phyloP scores from a whole-genome alignment of 441 rosid species.

The Erysimum cheiri region DNA sequence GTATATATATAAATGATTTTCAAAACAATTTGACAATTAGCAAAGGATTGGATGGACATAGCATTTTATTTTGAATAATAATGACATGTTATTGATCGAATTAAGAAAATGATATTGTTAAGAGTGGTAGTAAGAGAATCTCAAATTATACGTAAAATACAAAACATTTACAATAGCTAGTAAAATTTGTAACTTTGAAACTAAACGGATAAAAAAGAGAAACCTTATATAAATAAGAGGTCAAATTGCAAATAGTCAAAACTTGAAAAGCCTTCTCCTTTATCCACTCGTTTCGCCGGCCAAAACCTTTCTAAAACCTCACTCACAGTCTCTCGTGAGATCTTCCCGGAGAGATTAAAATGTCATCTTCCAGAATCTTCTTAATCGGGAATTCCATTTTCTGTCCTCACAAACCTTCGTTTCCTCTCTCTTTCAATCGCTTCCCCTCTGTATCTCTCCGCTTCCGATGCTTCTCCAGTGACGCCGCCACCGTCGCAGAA shows the following conservation, averaged over 20 bases:
- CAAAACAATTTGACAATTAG: no score
- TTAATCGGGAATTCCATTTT: constrained; percentile 52
- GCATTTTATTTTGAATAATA: no score
- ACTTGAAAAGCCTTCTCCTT: background rate
- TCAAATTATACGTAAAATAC: no score
- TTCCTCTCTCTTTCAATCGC: constrained; percentile 40
- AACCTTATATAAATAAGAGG: background rate
- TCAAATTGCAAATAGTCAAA: constrained; percentile 10
- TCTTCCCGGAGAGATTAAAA: constrained; percentile 38
- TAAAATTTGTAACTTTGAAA: background rate
- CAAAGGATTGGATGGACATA: no score
- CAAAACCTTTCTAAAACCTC: constrained; percentile 41
- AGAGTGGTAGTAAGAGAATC: no score
- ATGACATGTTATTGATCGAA: no score
- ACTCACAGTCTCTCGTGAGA: constrained; percentile 21
- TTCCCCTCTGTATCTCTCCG: constrained; percentile 47
- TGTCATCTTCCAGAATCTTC: constrained; percentile 60
- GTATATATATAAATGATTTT: no score
- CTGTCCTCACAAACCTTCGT: constrained; percentile 46
- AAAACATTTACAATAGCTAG: background rate
- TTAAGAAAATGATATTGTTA: no score
- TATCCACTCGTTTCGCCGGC: constrained; percentile 36
- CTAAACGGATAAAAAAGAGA: background rate
- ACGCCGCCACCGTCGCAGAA: constrained; percentile 36
- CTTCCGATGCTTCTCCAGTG: constrained; percentile 47